These are phyloP conservation scores for Striga hermonthica DNA, from an alignment of 305 asterid genomes.

Conservation along the genomic window DNA sequence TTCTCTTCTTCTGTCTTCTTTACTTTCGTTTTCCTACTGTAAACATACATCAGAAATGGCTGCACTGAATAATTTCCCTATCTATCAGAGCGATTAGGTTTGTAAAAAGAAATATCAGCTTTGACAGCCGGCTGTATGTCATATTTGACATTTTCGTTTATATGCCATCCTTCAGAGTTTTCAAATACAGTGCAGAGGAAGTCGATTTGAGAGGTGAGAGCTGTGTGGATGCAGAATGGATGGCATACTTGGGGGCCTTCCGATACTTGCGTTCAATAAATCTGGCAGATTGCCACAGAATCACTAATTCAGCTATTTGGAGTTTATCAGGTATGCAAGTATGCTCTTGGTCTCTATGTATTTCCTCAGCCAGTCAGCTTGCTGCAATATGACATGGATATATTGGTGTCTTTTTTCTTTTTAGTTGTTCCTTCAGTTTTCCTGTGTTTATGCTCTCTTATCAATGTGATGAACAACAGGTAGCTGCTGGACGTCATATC, in stretches of 20 bases:
- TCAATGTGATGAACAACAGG: conserved; percentile 1
- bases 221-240: conserved; percentile 91
- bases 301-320: conserved; percentile 85
- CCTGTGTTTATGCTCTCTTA: conserved; percentile 10
- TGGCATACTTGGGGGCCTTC: conserved; percentile 92
- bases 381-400: conserved; percentile 12
- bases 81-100: too few species aligned
- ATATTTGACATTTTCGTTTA: conserved; percentile 28
- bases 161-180: conserved; percentile 60
- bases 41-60: conserved; percentile 10
- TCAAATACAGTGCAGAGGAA: conserved; percentile 68
- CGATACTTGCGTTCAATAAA: conserved; percentile 56
- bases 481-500: conserved; percentile 14
- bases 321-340: conserved; percentile 53
- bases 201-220: conserved; percentile 67
- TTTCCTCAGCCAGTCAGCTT: conserved; percentile 2
- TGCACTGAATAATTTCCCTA: background rate
- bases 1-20: background rate
- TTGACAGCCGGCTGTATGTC: conserved; percentile 14
- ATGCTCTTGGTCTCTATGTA: background rate
- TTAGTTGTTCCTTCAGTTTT: conserved; percentile 16
- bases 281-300: conserved; percentile 72
- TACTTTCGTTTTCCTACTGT: background rate
- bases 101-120: background rate
- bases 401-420: background rate